A percentile compares a stretch with the other conserved stretches of the same genome.
Conservation (phyloP, 805 yeast genomes). For the Starmerella tilneyi region DNA sequence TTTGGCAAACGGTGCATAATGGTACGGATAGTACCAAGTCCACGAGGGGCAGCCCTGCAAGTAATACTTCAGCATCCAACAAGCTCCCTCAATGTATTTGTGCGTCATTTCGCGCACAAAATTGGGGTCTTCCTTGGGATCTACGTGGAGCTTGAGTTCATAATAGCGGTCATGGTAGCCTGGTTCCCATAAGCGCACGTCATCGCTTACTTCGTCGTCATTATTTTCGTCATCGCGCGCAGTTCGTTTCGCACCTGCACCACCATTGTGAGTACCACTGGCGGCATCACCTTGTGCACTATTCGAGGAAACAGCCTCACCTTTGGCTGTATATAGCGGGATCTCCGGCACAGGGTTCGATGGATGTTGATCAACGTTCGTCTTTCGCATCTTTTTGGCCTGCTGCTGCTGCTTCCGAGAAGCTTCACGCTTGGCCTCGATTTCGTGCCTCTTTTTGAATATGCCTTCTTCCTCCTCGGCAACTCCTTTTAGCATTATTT, state of each 20-base stretch:
- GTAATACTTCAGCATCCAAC: constrained; percentile 92
- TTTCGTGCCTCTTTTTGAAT: constrained; percentile 56
- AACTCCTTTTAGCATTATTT: constrained; percentile 51
- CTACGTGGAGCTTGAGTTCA: constrained; percentile 54
- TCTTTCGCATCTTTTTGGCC: constrained; percentile 26
- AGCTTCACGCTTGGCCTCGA: constrained; percentile 60
- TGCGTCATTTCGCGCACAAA: constrained; percentile 50
- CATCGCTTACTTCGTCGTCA: constrained; percentile 34
- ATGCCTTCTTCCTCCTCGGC: constrained; percentile 70
- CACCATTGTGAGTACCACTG: constrained; percentile 14
- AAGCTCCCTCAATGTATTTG: constrained; percentile 81
- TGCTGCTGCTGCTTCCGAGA: constrained; percentile 22
- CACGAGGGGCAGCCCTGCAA: constrained; percentile 98
- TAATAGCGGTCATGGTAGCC: constrained; percentile 83
- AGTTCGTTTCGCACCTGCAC: not conserved
- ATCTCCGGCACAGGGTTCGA: constrained; percentile 55
- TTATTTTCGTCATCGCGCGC: constrained; percentile 15
- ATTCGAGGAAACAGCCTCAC: constrained; percentile 49
- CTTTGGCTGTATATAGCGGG: constrained; percentile 68
- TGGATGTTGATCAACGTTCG: constrained; percentile 34
- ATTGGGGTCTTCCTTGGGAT: constrained; percentile 41
- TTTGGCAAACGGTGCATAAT: constrained; percentile 94
- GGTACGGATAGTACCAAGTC: constrained; percentile 96
- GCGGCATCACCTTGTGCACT: constrained; percentile 38
- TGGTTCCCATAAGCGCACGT: constrained; percentile 68